phyloP scores from a whole-genome alignment of 306 rosid species.

The Pterocarpus macrocarpus region DNA sequence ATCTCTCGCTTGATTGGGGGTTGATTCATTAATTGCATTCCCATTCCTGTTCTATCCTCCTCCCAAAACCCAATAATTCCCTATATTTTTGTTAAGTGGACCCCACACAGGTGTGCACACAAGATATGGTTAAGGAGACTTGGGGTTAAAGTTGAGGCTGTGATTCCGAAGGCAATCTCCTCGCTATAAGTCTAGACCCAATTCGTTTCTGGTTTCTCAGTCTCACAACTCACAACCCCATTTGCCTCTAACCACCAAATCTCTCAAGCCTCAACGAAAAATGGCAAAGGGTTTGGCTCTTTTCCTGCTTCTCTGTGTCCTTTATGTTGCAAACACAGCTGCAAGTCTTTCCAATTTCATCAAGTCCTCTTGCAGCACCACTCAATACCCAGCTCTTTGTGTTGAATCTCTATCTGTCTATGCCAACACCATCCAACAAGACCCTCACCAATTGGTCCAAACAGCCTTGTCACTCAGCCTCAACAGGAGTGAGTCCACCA shows the following conservation, averaged over 20 bases:
- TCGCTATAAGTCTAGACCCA: conserved; percentile 25
- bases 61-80: neutral
- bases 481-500: conserved; percentile 48
- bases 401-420: conserved; percentile 46
- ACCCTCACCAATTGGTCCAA: conserved; percentile 52
- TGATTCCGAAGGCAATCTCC: neutral
- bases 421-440: conserved; percentile 53
- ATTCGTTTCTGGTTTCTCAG: neutral
- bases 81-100: neutral
- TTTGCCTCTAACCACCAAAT: neutral
- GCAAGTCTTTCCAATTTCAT: conserved; percentile 46
- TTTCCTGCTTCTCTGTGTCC: neutral
- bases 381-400: conserved; percentile 50
- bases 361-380: conserved; percentile 50
- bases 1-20: conserved; percentile 18
- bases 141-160: neutral
- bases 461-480: conserved; percentile 51
- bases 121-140: conserved; percentile 1
- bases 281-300: conserved; percentile 33
- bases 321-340: neutral
- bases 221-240: conserved; percentile 1
- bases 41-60: neutral
- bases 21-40: neutral
- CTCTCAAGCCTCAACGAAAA: neutral
- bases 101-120: conserved; percentile 17